Percentiles rank a stretch among this genome's conserved stretches.
Conservation (phyloP, 1,284 basidiomycete species). For the Coniophora puteana region DNA sequence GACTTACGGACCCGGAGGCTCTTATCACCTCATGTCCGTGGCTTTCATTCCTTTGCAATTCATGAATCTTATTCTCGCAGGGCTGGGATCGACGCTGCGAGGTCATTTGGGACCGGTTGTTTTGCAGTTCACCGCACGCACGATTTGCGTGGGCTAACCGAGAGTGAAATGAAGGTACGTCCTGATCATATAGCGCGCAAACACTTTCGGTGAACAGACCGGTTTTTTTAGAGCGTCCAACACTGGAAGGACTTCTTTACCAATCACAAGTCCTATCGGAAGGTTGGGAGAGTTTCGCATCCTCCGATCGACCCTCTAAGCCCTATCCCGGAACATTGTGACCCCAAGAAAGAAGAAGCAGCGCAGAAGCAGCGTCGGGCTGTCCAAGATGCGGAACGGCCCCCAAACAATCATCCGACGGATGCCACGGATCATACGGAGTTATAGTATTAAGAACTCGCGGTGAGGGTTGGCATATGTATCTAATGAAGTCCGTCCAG, state of each 20-base stretch:
- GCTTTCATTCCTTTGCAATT: conserved; percentile 4
- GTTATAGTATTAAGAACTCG: conserved; percentile 16
- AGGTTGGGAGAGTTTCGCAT: conserved; percentile 74
- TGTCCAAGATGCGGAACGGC: no score
- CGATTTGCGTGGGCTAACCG: conserved; percentile 79
- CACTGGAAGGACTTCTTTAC: conserved; percentile 91
- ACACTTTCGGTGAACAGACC: conserved; percentile 5
- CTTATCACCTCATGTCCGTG: conserved; percentile 79
- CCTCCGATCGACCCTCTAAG: conserved; percentile 74
- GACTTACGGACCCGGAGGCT: conserved; percentile 89
- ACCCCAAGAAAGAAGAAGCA: conserved; percentile 48
- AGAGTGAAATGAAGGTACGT: conserved; percentile 67
- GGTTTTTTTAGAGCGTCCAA: conserved; percentile 53
- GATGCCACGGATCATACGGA: no score
- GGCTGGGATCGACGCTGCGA: conserved; percentile 83
- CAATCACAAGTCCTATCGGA: conserved; percentile 73
- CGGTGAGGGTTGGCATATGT: conserved; percentile 10
- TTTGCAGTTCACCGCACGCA: conserved; percentile 88
- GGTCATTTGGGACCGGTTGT: conserved; percentile 91
- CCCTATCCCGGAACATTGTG: conserved; percentile 79
- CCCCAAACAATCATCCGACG: conserved; percentile 9
- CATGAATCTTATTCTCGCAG: conserved; percentile 37
- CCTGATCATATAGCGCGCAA: background rate
- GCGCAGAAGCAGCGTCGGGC: no score
- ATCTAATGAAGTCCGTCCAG: no score